Conservation (phyloP, 805 yeast species). For the Candida taoyuanica region DNA sequence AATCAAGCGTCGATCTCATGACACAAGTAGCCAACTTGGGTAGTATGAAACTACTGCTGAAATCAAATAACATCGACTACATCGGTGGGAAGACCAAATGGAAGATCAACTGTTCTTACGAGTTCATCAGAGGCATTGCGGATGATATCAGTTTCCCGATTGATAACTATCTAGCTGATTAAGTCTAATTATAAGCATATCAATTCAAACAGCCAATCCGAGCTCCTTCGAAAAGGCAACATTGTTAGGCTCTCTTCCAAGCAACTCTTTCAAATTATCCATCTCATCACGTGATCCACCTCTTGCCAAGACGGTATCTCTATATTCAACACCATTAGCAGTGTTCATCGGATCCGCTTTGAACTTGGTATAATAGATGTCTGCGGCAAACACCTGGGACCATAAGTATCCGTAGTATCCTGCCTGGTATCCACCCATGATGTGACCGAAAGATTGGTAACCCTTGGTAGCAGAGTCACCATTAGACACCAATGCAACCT, state of each 20-base stretch:
- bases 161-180: conserved; percentile 50
- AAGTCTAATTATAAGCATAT: neutral
- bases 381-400: conserved; percentile 83
- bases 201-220: conserved; percentile 33
- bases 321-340: conserved; percentile 56
- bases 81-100: conserved; percentile 68
- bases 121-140: conserved; percentile 54
- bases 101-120: conserved; percentile 75
- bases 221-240: conserved; percentile 70
- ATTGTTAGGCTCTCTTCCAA: conserved; percentile 73
- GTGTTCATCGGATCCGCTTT: conserved; percentile 62
- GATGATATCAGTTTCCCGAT: conserved; percentile 62
- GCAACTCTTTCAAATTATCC: conserved; percentile 56
- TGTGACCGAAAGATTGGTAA: conserved; percentile 73
- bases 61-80: conserved; percentile 42
- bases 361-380: conserved; percentile 71
- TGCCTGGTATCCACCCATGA: conserved; percentile 77
- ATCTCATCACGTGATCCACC: conserved; percentile 74
- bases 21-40: conserved; percentile 33
- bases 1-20: conserved; percentile 32
- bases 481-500: conserved; percentile 52
- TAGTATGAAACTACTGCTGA: conserved; percentile 29
- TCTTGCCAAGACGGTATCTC: conserved; percentile 61
- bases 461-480: conserved; percentile 59
- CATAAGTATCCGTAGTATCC: conserved; percentile 84